Percentiles rank a stretch among this genome's conserved stretches.
Evolutionary conservation across 1,284 basidiomycete genomes (phyloP).

Genomic region (Fomes fomentarius): DNA sequence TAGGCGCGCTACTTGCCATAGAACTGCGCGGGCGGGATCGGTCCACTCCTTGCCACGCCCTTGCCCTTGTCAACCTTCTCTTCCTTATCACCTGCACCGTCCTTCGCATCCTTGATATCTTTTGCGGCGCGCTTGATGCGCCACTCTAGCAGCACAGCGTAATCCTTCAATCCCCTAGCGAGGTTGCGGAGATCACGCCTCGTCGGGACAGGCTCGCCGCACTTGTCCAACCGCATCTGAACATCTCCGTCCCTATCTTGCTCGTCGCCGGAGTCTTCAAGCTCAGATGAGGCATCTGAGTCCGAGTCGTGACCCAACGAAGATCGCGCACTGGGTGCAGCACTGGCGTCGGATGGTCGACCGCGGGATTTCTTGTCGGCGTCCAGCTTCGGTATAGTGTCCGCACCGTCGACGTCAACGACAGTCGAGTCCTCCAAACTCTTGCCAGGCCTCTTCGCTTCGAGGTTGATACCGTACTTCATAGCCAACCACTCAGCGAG

Average conservation of each 20-base stretch:
- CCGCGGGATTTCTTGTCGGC: constrained; percentile 4
- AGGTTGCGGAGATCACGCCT: constrained; percentile 32
- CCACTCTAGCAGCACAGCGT: constrained; percentile 40
- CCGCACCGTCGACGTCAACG: constrained; percentile 6
- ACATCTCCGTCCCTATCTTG: constrained; percentile 11
- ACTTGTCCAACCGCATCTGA: constrained; percentile 15
- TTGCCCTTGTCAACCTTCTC: constrained; percentile 12
- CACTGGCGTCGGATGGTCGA: constrained; percentile 13
- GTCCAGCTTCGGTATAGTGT: background rate
- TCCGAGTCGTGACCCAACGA: constrained; percentile 12
- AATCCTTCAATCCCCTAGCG: constrained; percentile 34
- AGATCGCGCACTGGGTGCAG: constrained; percentile 5
- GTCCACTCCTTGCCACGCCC: constrained; percentile 19
- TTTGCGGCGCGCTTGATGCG: constrained; percentile 33
- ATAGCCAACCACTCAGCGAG: constrained; percentile 67
- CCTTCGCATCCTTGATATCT: constrained; percentile 20
- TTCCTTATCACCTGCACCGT: constrained; percentile 1
- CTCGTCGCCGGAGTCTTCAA: background rate
- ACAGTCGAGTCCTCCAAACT: constrained; percentile 3
- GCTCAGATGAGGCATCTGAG: constrained; percentile 4
- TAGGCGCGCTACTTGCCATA: constrained; percentile 15
- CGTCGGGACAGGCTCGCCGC: constrained; percentile 22
- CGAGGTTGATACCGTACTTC: constrained; percentile 46
- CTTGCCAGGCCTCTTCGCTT: constrained; percentile 6
- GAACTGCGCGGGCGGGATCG: constrained; percentile 26